phyloP scores from a whole-genome alignment of 2,329 filamentous ascomycete genomes.

The Fusarium metavorans region DNA sequence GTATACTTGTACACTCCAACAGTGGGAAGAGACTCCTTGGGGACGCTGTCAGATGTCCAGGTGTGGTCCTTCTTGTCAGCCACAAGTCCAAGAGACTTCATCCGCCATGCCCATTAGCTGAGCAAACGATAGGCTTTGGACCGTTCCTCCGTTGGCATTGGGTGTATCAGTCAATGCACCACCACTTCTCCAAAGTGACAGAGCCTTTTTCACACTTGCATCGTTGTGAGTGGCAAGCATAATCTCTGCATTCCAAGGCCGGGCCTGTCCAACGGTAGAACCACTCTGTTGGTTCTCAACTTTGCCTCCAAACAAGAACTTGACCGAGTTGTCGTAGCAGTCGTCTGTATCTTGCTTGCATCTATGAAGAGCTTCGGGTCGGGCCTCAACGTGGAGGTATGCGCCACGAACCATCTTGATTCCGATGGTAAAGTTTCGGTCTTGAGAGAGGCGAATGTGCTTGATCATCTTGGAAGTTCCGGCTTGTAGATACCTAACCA shows the following conservation, averaged over 20 bases:
- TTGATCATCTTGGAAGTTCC: conserved; percentile 17
- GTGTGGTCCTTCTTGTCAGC: conserved; percentile 1
- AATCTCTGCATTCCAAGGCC: conserved; percentile 13
- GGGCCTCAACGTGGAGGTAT: conserved; percentile 8
- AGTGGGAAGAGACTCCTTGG: background rate
- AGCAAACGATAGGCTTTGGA: conserved; percentile 8
- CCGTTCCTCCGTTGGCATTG: conserved; percentile 10
- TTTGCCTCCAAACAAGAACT: conserved; percentile 6
- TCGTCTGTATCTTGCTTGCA: conserved; percentile 11
- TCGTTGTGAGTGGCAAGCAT: conserved; percentile 19
- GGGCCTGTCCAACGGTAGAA: background rate
- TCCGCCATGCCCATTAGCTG: conserved; percentile 23
- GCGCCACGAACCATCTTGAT: conserved; percentile 14
- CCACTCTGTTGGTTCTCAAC: background rate
- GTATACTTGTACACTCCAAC: conserved; percentile 23
- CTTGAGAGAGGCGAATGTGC: conserved; percentile 1
- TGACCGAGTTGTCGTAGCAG: conserved; percentile 13
- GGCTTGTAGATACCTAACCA: conserved; percentile 3
- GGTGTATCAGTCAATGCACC: background rate
- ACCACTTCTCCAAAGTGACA: conserved; percentile 3
- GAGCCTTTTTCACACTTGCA: conserved; percentile 3
- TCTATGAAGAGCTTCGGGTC: background rate
- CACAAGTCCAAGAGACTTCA: conserved; percentile 17
- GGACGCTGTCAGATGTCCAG: background rate
- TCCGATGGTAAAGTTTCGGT: conserved; percentile 7